Evolutionary conservation across 306 rosid genomes (phyloP).

Genomic region (Cucurbita argyrosperma): DNA sequence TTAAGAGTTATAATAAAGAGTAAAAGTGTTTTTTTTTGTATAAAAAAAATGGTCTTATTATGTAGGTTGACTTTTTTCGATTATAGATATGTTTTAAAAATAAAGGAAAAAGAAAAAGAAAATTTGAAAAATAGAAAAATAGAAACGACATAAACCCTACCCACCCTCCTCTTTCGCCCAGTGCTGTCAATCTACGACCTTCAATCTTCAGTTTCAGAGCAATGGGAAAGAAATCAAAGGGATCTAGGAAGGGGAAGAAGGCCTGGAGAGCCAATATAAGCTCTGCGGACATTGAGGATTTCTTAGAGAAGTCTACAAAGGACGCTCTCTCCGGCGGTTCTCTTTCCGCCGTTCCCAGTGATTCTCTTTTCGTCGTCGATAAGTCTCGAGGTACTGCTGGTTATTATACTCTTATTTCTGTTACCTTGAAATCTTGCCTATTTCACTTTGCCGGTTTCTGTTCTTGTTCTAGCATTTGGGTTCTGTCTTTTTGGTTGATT

Average conservation of each 20-base stretch:
- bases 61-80: too few species aligned
- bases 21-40: too few species aligned
- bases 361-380: slow-evolving; percentile 52
- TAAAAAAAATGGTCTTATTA: too few species aligned
- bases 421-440: not conserved
- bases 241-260: slow-evolving; percentile 75
- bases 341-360: slow-evolving; percentile 34
- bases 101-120: too few species aligned
- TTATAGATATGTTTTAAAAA: too few species aligned
- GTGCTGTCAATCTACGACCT: not conserved
- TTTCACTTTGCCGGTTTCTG: not conserved
- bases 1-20: too few species aligned
- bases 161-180: not conserved
- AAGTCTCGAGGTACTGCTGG: slow-evolving; percentile 37
- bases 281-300: slow-evolving; percentile 57
- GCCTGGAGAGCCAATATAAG: slow-evolving; percentile 85
- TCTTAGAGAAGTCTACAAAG: slow-evolving; percentile 55
- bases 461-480: not conserved
- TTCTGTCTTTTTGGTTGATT: not conserved
- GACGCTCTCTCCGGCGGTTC: slow-evolving; percentile 72
- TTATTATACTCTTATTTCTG: not conserved
- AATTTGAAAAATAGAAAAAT: too few species aligned
- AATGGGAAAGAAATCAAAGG: slow-evolving; percentile 75
- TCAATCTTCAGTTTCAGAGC: not conserved
- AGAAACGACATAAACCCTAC: not conserved